Evolutionary conservation across 169 alveolate species (phyloP).

Genomic region (Eimeria acervulina): DNA sequence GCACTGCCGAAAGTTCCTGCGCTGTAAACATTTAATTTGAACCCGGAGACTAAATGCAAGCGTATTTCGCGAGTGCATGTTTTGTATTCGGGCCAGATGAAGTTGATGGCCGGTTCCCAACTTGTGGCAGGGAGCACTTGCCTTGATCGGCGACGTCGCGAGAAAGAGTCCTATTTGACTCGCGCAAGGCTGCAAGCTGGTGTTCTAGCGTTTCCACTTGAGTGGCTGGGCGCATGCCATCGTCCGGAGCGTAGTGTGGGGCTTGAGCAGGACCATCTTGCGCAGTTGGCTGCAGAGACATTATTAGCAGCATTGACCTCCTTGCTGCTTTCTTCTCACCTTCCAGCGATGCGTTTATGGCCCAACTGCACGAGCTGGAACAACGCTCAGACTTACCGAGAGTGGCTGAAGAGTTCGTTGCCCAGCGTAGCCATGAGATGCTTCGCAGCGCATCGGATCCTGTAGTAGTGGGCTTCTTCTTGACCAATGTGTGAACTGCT

Average conservation of each 20-base stretch:
- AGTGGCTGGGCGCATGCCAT: neutral
- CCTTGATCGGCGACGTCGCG: slow-evolving; percentile 69
- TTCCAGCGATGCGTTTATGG: neutral
- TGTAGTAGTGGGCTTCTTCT: slow-evolving; percentile 12
- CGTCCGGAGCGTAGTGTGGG: slow-evolving; percentile 16
- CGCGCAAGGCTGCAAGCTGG: slow-evolving; percentile 71
- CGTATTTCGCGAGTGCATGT: neutral
- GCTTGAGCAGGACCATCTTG: slow-evolving; percentile 26
- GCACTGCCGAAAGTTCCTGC: slow-evolving; percentile 65
- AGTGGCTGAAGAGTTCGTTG: neutral
- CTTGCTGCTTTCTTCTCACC: neutral
- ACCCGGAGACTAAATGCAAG: neutral
- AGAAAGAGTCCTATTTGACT: slow-evolving; percentile 48
- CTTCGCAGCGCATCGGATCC: neutral
- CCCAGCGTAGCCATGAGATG: neutral
- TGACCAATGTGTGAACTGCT: neutral
- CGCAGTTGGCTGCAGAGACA: slow-evolving; percentile 46
- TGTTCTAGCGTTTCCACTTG: slow-evolving; percentile 47
- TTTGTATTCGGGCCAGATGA: neutral
- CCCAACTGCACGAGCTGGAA: neutral
- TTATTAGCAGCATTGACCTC: neutral
- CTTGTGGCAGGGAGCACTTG: neutral
- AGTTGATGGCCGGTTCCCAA: neutral
- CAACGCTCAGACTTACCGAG: neutral
- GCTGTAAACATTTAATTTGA: slow-evolving; percentile 25